Base-by-base conservation (phyloP, 129 eudicot genomes). In the Silybum marianum region DNA sequence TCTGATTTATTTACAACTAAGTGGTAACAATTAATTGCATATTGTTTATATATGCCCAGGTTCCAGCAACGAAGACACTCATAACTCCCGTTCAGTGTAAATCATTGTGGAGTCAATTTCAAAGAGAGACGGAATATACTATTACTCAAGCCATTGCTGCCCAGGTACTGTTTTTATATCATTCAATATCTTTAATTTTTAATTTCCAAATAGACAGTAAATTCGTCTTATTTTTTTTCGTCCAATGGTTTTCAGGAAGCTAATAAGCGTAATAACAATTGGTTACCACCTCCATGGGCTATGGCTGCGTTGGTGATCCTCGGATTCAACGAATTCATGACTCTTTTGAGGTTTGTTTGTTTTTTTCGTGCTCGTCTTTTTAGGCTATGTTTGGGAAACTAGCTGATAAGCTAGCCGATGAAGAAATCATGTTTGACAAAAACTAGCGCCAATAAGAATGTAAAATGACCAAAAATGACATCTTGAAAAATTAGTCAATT, bases 271-370 rank as follows among this genome's bases (percentile, higher is more conserved):
- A 88, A 74, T 76, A 96, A 93, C 91, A 96, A 96, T 86, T 93
- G 97, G 98, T 69, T 96, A 78, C 99, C 99, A 80, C 98, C 99
- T 87, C 99, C 99, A 86, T 96, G 99, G 99, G 99, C 99, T 30
- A 93, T 96, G 72, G 90, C 86, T 75, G 99, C 93, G 21, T 69
- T 96, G 83, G 46, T 91, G 44, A 83, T 96, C 54, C 82, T 96
- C 66, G 99, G 99, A 38, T 96, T 93, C 75, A 96, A 96, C 80
- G 99, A 96, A 85, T 96, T 96, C 74, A 96, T 96, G 98, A 91
- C 99, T 25, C 95, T 96, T 83, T 82, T 96, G 79, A 96, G 98
- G 99, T 93, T 82, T 34, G 38, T 67, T 30, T 71, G 36, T 66
- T 54, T 21, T 34, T n/a, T 78, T 26, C n/a, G 22, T 26, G 25